Conservation (phyloP, 371 early-diverging fungal species). For the Apophysomyces ossiformis region DNA sequence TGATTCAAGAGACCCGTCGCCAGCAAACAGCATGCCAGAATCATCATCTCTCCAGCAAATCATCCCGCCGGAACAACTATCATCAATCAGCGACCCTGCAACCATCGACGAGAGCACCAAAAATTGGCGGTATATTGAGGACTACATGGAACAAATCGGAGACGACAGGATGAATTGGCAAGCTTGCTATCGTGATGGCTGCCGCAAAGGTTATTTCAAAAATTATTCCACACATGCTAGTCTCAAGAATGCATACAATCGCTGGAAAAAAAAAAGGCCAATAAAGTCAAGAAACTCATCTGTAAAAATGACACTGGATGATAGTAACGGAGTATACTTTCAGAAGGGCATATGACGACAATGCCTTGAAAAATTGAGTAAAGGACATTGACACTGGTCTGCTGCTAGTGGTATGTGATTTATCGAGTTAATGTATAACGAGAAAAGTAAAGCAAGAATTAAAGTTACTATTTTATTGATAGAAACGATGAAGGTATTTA, state of each 20-base stretch:
- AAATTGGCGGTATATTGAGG: constrained; percentile 19
- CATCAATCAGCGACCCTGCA: constrained; percentile 12
- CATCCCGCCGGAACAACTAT: constrained; percentile 7
- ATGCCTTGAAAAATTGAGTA: too few relatives aligned
- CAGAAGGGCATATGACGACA: too few relatives aligned
- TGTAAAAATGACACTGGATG: too few relatives aligned
- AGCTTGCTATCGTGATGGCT: constrained; percentile 12
- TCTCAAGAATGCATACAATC: constrained; percentile 5
- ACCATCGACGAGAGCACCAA: constrained; percentile 9
- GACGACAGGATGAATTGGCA: constrained; percentile 10
- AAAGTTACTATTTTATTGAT: too few relatives aligned
- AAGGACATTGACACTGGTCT: too few relatives aligned
- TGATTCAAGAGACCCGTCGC: constrained; percentile 14
- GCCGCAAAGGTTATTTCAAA: constrained; percentile 13
- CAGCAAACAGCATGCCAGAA: constrained; percentile 15
- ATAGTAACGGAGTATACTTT: too few relatives aligned
- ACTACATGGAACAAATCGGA: constrained; percentile 14
- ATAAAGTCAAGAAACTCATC: too few relatives aligned
- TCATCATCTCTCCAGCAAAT: constrained; percentile 16
- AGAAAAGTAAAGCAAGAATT: too few relatives aligned
- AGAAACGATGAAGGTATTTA: too few relatives aligned
- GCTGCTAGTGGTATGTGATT: too few relatives aligned
- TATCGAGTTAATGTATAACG: too few relatives aligned
- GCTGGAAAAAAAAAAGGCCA: not conserved
- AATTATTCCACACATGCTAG: constrained; percentile 12